Percentiles rank a stretch among this genome's conserved stretches.
These are phyloP conservation scores for Crithidia fasciculata DNA, from an alignment of 208 protist genomes.

Conservation along the genomic window DNA sequence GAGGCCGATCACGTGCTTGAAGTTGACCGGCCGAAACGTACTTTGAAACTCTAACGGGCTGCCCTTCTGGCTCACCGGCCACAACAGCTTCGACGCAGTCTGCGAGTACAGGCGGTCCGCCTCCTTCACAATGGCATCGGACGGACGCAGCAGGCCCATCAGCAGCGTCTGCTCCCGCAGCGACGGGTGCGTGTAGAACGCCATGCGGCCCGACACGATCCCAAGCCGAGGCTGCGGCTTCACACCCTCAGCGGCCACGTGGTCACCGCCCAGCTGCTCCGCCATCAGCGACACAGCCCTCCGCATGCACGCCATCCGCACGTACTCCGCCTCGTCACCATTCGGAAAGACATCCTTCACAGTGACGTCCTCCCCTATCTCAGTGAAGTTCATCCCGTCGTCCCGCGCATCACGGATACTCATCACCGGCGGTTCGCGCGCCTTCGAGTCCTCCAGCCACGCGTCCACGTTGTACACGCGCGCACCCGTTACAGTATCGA, in stretches of 20 bases:
- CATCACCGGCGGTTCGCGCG: background rate
- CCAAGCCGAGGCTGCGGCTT: constrained; percentile 5
- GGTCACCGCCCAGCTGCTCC: background rate
- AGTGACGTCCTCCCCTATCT: background rate
- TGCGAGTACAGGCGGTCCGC: constrained; percentile 11
- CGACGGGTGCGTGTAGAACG: constrained; percentile 3
- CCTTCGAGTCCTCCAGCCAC: constrained; percentile 7
- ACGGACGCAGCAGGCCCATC: constrained; percentile 21
- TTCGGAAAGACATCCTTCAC: background rate
- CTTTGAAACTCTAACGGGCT: too few species aligned
- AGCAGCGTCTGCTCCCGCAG: constrained; percentile 22
- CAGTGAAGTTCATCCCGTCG: constrained; percentile 1
- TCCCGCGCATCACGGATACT: background rate
- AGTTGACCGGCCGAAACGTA: constrained; percentile 1
- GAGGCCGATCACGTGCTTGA: constrained; percentile 5
- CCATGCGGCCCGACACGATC: constrained; percentile 15
- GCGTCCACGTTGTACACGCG: constrained; percentile 12
- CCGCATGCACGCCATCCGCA: constrained; percentile 3
- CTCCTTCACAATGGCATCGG: background rate
- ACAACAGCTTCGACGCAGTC: background rate
- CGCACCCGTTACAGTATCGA: background rate
- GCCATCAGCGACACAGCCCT: background rate
- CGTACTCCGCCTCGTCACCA: background rate
- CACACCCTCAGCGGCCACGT: background rate
- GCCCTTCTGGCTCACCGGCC: background rate